phyloP scores from a whole-genome alignment of 2,329 filamentous ascomycete genomes.

The Dactylellina sp. region DNA sequence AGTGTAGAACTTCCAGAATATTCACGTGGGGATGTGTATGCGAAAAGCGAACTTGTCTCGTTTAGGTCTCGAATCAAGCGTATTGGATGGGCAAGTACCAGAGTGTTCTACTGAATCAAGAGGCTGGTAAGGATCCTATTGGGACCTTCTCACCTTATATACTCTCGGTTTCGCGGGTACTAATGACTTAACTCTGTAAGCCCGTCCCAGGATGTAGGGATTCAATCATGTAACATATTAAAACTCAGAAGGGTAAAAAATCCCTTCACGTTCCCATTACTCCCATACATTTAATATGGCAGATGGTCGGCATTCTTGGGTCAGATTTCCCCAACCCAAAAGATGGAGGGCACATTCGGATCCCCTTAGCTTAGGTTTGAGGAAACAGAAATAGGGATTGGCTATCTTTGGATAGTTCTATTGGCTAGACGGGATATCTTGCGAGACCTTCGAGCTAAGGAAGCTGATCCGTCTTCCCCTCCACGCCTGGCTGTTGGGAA shows the following conservation, averaged over 20 bases:
- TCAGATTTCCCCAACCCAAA: constrained; percentile 27
- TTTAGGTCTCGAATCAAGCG: constrained; percentile 24
- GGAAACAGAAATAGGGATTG: constrained; percentile 53
- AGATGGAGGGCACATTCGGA: constrained; percentile 27
- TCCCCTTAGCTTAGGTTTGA: constrained; percentile 24
- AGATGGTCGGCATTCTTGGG: constrained; percentile 38
- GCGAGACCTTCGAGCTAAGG: constrained; percentile 48
- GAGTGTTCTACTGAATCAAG: constrained; percentile 46
- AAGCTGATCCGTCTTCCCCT: constrained; percentile 51
- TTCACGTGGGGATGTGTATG: constrained; percentile 34
- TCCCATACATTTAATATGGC: constrained; percentile 44
- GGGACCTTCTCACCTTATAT: constrained; percentile 45
- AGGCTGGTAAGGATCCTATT: constrained; percentile 47
- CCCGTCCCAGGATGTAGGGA: constrained; percentile 37
- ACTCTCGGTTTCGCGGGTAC: constrained; percentile 35
- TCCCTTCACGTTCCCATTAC: constrained; percentile 25
- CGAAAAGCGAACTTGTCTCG: constrained; percentile 11
- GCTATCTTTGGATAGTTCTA: constrained; percentile 41
- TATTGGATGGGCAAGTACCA: constrained; percentile 23
- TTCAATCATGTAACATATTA: constrained; percentile 30
- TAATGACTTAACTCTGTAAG: constrained; percentile 51
- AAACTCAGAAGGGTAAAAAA: constrained; percentile 29
- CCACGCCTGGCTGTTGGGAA: constrained; percentile 16
- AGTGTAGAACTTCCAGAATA: constrained; percentile 37
- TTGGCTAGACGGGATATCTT: constrained; percentile 54